Conservation (phyloP, 345 rosid genomes). For the Hypericum perforatum region DNA sequence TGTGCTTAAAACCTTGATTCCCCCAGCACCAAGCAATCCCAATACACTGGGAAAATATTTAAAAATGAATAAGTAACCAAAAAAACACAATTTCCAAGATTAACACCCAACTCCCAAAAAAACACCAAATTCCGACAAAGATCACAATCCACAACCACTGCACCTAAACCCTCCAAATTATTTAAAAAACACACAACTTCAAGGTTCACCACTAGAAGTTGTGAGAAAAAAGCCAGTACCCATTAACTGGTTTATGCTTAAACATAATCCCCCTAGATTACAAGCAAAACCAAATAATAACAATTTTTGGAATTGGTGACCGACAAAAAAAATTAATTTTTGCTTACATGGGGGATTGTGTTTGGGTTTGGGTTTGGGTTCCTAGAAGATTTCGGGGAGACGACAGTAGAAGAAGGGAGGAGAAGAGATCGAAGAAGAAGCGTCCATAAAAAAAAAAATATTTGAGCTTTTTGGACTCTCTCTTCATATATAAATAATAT, state of each 20-base stretch:
- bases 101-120: constrained; percentile 17
- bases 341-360: constrained; percentile 58
- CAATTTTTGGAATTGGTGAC: neutral
- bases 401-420: too few relatives aligned
- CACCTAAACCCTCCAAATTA: constrained; percentile 36
- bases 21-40: constrained; percentile 51
- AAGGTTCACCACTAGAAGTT: too few relatives aligned
- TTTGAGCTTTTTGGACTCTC: constrained; percentile 19
- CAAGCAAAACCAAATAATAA: too few relatives aligned
- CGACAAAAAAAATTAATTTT: neutral
- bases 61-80: constrained; percentile 6
- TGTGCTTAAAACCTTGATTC: constrained; percentile 29
- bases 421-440: constrained; percentile 41
- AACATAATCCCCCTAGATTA: too few relatives aligned
- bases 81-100: constrained; percentile 41
- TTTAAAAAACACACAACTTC: neutral
- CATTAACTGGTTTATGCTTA: too few relatives aligned
- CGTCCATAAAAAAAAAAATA: constrained; percentile 25
- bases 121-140: constrained; percentile 62
- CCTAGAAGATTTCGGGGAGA: constrained; percentile 36
- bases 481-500: neutral
- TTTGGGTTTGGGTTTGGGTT: too few relatives aligned
- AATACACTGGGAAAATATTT: constrained; percentile 17
- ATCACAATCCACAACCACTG: constrained; percentile 74
- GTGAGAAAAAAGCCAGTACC: too few relatives aligned